phyloP scores from a whole-genome alignment of 2,329 filamentous ascomycete genomes.

The Alternaria sp. region DNA sequence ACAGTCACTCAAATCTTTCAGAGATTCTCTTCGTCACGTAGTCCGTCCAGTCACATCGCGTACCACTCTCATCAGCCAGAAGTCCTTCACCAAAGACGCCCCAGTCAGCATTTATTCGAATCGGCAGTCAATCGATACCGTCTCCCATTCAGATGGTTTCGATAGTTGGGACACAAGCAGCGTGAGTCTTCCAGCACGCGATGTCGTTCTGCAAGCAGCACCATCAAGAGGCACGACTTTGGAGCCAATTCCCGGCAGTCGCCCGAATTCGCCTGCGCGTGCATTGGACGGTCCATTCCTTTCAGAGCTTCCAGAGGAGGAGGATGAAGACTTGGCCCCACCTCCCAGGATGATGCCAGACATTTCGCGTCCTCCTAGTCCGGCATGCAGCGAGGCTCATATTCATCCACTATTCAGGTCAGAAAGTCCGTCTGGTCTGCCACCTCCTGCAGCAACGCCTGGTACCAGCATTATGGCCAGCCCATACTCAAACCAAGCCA shows the following conservation, averaged over 20 bases:
- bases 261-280: conserved; percentile 70
- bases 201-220: conserved; percentile 50
- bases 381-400: conserved; percentile 66
- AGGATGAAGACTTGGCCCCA: conserved; percentile 41
- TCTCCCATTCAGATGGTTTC: conserved; percentile 66
- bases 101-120: conserved; percentile 47
- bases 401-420: conserved; percentile 82
- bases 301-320: conserved; percentile 35
- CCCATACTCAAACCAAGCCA: conserved; percentile 71
- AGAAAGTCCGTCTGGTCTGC: conserved; percentile 67
- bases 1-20: conserved; percentile 48
- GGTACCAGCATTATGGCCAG: conserved; percentile 77
- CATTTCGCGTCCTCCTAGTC: conserved; percentile 50
- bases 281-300: conserved; percentile 63
- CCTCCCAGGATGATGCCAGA: conserved; percentile 48
- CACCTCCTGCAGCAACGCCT: conserved; percentile 70
- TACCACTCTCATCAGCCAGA: conserved; percentile 45
- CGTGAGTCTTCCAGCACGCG: conserved; percentile 69
- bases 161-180: conserved; percentile 79
- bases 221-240: conserved; percentile 62
- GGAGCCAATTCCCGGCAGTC: conserved; percentile 75
- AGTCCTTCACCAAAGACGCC: conserved; percentile 43
- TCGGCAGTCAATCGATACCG: conserved; percentile 45
- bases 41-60: conserved; percentile 51
- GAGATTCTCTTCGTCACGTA: conserved; percentile 50